phyloP scores from a whole-genome alignment of 116 monocot genomes.

The Trichopus zeylanicus region DNA sequence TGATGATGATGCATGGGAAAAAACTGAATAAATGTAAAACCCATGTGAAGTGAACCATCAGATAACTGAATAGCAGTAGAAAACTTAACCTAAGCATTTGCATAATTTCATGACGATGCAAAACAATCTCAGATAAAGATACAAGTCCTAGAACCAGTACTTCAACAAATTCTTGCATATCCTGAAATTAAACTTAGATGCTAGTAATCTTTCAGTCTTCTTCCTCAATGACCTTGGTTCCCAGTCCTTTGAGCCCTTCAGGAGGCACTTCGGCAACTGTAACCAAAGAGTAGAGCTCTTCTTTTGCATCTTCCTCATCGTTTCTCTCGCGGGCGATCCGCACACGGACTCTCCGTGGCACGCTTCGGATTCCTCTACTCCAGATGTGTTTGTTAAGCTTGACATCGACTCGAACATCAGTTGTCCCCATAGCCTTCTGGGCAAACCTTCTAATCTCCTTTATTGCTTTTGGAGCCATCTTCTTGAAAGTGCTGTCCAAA shows the following conservation, averaged over 20 bases:
- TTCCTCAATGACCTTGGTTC: constrained; percentile 32
- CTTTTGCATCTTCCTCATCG: constrained; percentile 40
- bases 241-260: constrained; percentile 24
- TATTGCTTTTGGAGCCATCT: constrained; percentile 37
- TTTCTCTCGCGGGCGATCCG: constrained; percentile 29
- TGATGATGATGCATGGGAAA: too few relatives aligned
- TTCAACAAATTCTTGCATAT: too few relatives aligned
- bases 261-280: constrained; percentile 27
- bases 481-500: constrained; percentile 31
- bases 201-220: constrained; percentile 9
- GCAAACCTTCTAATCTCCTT: constrained; percentile 65
- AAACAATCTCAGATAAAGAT: too few relatives aligned
- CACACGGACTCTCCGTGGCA: constrained; percentile 26
- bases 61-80: too few relatives aligned
- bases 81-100: too few relatives aligned
- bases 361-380: constrained; percentile 32
- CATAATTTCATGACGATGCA: too few relatives aligned
- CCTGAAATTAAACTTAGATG: too few relatives aligned
- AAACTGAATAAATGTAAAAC: too few relatives aligned
- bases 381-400: constrained; percentile 54
- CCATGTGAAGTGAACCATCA: too few relatives aligned
- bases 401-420: constrained; percentile 50
- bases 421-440: constrained; percentile 52
- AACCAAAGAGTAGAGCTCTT: constrained; percentile 35
- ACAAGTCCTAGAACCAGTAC: neutral